Evolutionary conservation across 257 asterid species (phyloP).

Genomic region (Apocynum venetum): DNA sequence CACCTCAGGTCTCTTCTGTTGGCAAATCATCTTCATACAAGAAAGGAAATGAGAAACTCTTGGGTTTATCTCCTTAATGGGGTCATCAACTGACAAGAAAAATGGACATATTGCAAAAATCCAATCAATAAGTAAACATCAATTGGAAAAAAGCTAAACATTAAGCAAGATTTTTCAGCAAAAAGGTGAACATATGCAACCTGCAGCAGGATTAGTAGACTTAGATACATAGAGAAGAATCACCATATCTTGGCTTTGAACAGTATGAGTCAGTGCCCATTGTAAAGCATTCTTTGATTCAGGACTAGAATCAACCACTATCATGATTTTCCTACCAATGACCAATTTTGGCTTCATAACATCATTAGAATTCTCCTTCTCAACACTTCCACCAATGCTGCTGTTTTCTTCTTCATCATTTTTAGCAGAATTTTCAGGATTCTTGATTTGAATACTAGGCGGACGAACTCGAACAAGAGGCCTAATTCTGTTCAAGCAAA

Average conservation of each 20-base stretch:
- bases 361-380: constrained; percentile 2
- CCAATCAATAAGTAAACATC: not conserved
- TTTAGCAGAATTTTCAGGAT: not conserved
- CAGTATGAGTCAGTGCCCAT: constrained; percentile 75
- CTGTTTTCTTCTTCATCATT: constrained; percentile 17
- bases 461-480: constrained; percentile 70
- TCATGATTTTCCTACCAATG: constrained; percentile 67
- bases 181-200: constrained; percentile 18
- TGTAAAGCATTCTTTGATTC: constrained; percentile 66
- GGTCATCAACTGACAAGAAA: constrained; percentile 32
- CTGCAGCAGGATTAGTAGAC: constrained; percentile 43
- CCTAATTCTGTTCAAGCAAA: constrained; percentile 69
- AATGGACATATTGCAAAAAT: not conserved
- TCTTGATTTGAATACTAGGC: constrained; percentile 33
- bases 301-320: constrained; percentile 59
- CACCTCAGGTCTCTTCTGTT: constrained; percentile 74
- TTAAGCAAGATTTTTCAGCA: not conserved
- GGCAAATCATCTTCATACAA: constrained; percentile 54
- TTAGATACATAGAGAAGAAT: constrained; percentile 56
- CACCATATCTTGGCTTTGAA: constrained; percentile 57
- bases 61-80: constrained; percentile 29
- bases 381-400: constrained; percentile 5
- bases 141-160: not conserved
- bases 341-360: constrained; percentile 4
- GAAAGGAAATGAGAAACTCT: constrained; percentile 51